These are phyloP conservation scores for Fusarium clavum DNA, from an alignment of 2,329 filamentous ascomycete genomes.

Conservation along the genomic window DNA sequence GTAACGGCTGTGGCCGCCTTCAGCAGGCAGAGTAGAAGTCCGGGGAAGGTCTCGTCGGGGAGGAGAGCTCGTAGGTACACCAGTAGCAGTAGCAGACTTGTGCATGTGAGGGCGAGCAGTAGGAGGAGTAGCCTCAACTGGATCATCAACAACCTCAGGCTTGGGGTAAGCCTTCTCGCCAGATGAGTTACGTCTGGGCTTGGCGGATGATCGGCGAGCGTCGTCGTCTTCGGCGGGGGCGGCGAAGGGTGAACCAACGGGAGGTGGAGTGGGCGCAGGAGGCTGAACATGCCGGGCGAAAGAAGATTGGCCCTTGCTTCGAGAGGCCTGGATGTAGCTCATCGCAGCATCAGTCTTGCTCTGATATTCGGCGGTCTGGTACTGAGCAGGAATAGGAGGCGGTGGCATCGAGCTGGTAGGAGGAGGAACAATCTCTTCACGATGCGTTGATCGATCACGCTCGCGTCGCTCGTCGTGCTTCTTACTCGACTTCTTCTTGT, in stretches of 20 bases:
- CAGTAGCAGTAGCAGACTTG: conserved; percentile 44
- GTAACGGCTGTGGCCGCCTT: conserved; percentile 46
- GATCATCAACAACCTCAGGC: conserved; percentile 51
- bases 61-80: conserved; percentile 48
- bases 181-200: conserved; percentile 51
- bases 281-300: conserved; percentile 45
- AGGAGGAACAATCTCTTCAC: conserved; percentile 47
- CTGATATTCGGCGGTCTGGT: conserved; percentile 35
- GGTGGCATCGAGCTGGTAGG: conserved; percentile 36
- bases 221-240: conserved; percentile 51
- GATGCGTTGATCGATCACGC: conserved; percentile 51
- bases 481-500: conserved; percentile 56
- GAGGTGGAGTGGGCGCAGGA: conserved; percentile 54
- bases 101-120: conserved; percentile 46
- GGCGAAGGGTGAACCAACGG: conserved; percentile 46
- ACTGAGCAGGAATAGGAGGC: conserved; percentile 43
- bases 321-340: conserved; percentile 51
- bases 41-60: conserved; percentile 50
- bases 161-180: conserved; percentile 49
- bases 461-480: conserved; percentile 55
- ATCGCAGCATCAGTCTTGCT: conserved; percentile 36
- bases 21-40: conserved; percentile 52
- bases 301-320: conserved; percentile 41
- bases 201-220: conserved; percentile 50
- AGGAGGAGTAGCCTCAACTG: conserved; percentile 48